Evolutionary conservation across 805 yeast species (phyloP), one percentile per base, ranked within the genome.

Genomic region (Ogataea nitratoaversa): DNA sequence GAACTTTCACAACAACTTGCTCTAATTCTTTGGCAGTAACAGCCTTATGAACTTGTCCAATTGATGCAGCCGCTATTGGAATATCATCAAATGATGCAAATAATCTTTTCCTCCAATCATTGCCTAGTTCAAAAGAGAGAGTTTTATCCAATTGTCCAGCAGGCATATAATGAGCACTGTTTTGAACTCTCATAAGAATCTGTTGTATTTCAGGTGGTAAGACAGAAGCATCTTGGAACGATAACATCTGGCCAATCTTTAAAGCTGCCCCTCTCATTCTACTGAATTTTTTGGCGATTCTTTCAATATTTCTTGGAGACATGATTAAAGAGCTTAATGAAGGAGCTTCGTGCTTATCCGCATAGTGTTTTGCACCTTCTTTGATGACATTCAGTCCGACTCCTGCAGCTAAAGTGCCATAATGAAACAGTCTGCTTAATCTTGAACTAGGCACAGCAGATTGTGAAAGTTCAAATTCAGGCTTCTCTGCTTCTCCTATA

Each of bases 251-350:
- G n/a, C 99, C 99, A 41, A 93, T 76, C 57, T 93, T 93, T 57
- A 93, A 70, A 3, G 99, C 99, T 2, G 98, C 99, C n/a, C 99
- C 99, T 57, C 99, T 76, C 99, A 93, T 93, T 56, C 86, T 80
- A 37, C 93, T 78, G 52, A 93, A 79, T 60, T 88, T 89, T 52
- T 78, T 79, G 11, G 95, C 95, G 69, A 93, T 78, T 38, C 95
- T 64, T 53, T 91, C 96, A 32, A 93, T 80, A 60, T 91, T 93
- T 14, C 76, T 74, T 6, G 95, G 90, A 3, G 86, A 82, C 52
- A 93, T 68, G 2, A 95, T 68, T 32, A 88, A 58, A 2, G 76
- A 69, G 45, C 75, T 76, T 60, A 81, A 59, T 25, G 74, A 62
- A 7, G 81, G 70, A 0, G 68, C 53, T 14, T 68, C 59, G 4